These are phyloP conservation scores for Candida gigantensis DNA, from an alignment of 1,139 yeast species.

Conservation along the genomic window DNA sequence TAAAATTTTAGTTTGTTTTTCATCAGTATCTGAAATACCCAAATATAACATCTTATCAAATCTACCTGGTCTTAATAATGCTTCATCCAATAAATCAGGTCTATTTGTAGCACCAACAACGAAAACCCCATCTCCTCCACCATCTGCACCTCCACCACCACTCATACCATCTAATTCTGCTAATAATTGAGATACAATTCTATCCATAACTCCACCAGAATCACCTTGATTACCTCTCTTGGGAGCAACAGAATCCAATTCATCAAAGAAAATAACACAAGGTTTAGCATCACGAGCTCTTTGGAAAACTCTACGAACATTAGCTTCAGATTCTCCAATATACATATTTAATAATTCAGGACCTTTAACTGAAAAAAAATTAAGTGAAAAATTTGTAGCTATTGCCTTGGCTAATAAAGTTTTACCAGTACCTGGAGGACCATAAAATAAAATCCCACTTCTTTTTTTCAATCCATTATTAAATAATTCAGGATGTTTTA, in stretches of 20 bases:
- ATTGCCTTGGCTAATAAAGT: conserved; percentile 94
- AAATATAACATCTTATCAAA: conserved; percentile 92
- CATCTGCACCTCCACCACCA: conserved; percentile 59
- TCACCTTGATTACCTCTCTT: conserved; percentile 98
- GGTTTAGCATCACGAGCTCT: conserved; percentile 95
- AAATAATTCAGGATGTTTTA: conserved; percentile 88
- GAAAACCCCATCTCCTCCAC: conserved; percentile 88
- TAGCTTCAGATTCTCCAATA: conserved; percentile 97
- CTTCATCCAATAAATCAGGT: conserved; percentile 93
- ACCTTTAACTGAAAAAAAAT: conserved; percentile 94
- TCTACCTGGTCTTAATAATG: conserved; percentile 90
- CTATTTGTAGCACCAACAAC: conserved; percentile 97
- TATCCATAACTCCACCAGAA: conserved; percentile 98
- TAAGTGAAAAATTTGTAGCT: conserved; percentile 90
- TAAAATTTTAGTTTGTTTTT: conserved; percentile 81
- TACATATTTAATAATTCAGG: conserved; percentile 96
- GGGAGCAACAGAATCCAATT: conserved; percentile 96
- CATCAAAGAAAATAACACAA: conserved; percentile 96
- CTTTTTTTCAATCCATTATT: conserved; percentile 87
- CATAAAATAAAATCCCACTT: conserved; percentile 91
- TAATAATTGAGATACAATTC: conserved; percentile 90
- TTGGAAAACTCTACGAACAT: conserved; percentile 91
- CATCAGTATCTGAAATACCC: conserved; percentile 90
- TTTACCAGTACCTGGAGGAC: conserved; percentile 98
- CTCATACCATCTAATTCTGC: conserved; percentile 98